phyloP scores from a whole-genome alignment of 345 rosid genomes.

The Populus pruinosa region DNA sequence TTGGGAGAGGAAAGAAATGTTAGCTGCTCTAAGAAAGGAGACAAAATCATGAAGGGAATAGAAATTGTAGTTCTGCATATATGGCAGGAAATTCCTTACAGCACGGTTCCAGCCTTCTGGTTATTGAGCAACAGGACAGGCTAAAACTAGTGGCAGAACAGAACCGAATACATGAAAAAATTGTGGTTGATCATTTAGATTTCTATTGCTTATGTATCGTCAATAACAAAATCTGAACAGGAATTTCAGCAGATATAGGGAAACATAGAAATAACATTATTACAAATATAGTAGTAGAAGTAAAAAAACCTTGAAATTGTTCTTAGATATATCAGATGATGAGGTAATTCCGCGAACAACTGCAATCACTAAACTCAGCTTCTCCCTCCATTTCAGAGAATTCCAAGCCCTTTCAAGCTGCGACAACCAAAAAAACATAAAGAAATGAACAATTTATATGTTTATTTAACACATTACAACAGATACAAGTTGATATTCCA shows the following conservation, averaged over 20 bases:
- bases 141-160: not conserved
- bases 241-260: not conserved
- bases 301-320: constrained; percentile 39
- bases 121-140: not conserved
- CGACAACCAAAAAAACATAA: constrained; percentile 1
- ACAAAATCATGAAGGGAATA: not conserved
- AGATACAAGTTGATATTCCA: not conserved
- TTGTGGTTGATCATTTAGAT: not conserved
- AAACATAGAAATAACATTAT: not conserved
- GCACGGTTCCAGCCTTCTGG: not conserved
- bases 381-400: constrained; percentile 56
- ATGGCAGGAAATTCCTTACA: not conserved
- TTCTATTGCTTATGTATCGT: not conserved
- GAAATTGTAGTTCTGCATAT: not conserved
- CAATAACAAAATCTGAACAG: not conserved
- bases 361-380: constrained; percentile 43
- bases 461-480: not conserved
- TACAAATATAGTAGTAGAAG: not conserved
- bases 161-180: not conserved
- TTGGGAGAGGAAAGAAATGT: not conserved
- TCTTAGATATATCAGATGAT: constrained; percentile 35
- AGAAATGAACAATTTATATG: not conserved
- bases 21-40: not conserved
- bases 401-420: constrained; percentile 85
- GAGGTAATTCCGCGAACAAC: constrained; percentile 60